Conservation (phyloP, 2,329 filamentous ascomycete genomes). For the Talaromyces sp. region DNA sequence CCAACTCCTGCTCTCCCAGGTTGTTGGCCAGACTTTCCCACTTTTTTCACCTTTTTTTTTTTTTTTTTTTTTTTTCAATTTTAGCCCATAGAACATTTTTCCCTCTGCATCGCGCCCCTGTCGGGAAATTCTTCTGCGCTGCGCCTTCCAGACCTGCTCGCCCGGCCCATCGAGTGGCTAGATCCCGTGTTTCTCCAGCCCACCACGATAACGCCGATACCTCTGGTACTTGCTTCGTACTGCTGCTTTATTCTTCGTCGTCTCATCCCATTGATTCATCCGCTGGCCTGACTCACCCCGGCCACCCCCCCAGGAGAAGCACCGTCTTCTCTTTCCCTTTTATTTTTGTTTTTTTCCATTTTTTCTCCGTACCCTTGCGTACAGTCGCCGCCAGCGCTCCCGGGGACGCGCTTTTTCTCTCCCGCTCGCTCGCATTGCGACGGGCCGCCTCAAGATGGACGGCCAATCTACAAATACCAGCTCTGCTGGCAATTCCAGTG, state of each 20-base stretch:
- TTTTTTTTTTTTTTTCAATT: not conserved
- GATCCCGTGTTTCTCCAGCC: not conserved
- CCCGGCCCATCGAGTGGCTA: not conserved
- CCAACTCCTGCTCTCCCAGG: too few species aligned
- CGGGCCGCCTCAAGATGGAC: slow-evolving; percentile 42
- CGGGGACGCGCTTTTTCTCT: slow-evolving; percentile 10
- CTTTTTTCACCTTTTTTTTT: not conserved
- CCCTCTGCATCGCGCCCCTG: not conserved
- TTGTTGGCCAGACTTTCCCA: not conserved
- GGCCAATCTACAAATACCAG: slow-evolving; percentile 37
- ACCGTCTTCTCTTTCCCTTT: not conserved
- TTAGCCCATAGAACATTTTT: not conserved
- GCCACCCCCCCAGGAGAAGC: not conserved
- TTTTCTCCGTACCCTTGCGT: not conserved
- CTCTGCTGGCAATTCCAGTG: slow-evolving; percentile 77
- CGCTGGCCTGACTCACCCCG: not conserved
- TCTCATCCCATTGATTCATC: not conserved
- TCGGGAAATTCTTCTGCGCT: slow-evolving; percentile 7
- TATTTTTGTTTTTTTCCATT: not conserved
- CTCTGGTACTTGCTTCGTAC: not conserved
- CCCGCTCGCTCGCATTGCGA: slow-evolving; percentile 31
- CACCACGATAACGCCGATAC: not conserved
- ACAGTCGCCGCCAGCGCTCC: not conserved
- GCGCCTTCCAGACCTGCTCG: not conserved
- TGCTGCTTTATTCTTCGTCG: not conserved